These are phyloP conservation scores for Rhododendron williamsianum DNA, from an alignment of 148 eudicot species.

Conservation along the genomic window DNA sequence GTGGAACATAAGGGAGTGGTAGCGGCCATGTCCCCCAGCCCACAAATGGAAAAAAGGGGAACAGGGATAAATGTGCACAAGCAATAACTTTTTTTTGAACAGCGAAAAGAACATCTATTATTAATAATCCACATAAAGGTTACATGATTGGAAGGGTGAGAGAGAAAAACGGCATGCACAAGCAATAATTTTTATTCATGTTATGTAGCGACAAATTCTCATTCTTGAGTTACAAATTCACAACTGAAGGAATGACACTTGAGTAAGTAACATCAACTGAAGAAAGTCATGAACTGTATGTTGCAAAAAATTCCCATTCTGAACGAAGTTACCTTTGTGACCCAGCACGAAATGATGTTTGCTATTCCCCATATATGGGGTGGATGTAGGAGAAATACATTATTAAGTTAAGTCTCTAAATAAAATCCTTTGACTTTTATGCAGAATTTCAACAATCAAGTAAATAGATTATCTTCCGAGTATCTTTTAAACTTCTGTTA, in stretches of 20 bases:
- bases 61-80: not conserved
- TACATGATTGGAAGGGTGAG: too few relatives aligned
- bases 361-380: not conserved
- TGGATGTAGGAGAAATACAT: not conserved
- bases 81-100: too few relatives aligned
- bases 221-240: not conserved
- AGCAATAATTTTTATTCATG: not conserved
- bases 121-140: too few relatives aligned
- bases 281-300: not conserved
- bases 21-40: not conserved
- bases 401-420: not conserved
- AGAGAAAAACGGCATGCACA: not conserved
- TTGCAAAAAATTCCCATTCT: not conserved
- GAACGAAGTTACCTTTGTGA: not conserved
- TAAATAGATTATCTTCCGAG: not conserved
- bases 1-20: not conserved
- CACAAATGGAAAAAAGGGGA: not conserved
- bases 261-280: not conserved
- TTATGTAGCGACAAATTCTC: not conserved
- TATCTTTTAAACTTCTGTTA: not conserved
- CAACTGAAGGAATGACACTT: not conserved
- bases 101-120: too few relatives aligned
- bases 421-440: not conserved
- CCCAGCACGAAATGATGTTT: not conserved
- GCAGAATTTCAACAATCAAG: not conserved